Conservation (phyloP, 768 basidiomycete species). For the Boletales sp. region DNA sequence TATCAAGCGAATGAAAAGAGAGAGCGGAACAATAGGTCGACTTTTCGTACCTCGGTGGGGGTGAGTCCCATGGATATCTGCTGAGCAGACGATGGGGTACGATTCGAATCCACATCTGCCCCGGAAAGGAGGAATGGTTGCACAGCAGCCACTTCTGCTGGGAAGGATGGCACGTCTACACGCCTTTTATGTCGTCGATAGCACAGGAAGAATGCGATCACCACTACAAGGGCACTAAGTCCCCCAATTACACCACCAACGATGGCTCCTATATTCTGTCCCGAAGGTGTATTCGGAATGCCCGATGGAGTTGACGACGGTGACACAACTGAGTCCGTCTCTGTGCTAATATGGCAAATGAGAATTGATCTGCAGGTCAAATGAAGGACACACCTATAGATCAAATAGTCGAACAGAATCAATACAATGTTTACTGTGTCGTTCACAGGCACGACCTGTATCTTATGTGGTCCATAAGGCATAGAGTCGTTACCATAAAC, state of each 20-base stretch:
- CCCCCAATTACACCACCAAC: constrained; percentile 6
- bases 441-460: constrained; percentile 1
- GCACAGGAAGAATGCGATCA: background rate
- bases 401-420: constrained; percentile 15
- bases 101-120: too few relatives aligned
- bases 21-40: too few relatives aligned
- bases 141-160: background rate
- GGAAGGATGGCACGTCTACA: background rate
- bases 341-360: too few relatives aligned
- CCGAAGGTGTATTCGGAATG: background rate
- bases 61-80: too few relatives aligned
- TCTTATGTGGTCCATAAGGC: background rate
- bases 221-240: background rate
- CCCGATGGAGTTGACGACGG: too few relatives aligned
- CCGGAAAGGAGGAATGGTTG: too few relatives aligned
- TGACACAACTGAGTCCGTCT: too few relatives aligned
- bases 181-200: background rate
- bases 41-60: too few relatives aligned
- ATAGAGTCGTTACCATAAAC: constrained; percentile 11
- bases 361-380: background rate
- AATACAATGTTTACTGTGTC: background rate
- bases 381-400: constrained; percentile 11
- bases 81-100: too few relatives aligned
- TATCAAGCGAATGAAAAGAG: too few relatives aligned
- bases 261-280: background rate